Evolutionary conservation across 75 land plant genomes (phyloP).

Genomic region (Ceratopteris richardii): DNA sequence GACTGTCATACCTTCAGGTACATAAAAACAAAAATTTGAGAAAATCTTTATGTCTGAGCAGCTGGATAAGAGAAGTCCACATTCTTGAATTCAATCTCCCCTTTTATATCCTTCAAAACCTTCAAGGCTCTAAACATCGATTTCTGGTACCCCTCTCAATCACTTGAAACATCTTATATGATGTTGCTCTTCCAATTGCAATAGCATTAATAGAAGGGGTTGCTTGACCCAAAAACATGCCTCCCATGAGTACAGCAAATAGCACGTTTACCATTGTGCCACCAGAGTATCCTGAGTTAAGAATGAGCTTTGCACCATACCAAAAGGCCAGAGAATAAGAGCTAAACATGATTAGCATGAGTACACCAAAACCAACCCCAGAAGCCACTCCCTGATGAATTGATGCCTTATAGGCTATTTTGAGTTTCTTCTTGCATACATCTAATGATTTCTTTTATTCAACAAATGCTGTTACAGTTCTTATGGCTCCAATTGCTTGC

Average conservation of each 20-base stretch:
- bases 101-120: constrained; percentile 44
- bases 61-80: constrained; percentile 77
- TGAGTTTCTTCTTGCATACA: constrained; percentile 33
- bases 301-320: constrained; percentile 61
- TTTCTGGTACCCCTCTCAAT: constrained; percentile 76
- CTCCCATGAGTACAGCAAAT: constrained; percentile 78
- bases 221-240: constrained; percentile 75
- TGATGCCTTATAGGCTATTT: constrained; percentile 39
- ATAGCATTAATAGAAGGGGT: constrained; percentile 71
- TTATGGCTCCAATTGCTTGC: constrained; percentile 58
- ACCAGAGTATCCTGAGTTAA: constrained; percentile 52
- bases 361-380: constrained; percentile 57
- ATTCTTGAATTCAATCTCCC: constrained; percentile 75
- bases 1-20: constrained; percentile 59
- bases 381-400: constrained; percentile 48
- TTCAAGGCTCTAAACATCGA: constrained; percentile 63
- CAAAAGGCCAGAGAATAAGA: constrained; percentile 77
- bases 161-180: constrained; percentile 90
- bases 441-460: constrained; percentile 51
- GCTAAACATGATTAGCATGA: constrained; percentile 46
- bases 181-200: constrained; percentile 89
- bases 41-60: constrained; percentile 77
- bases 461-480: constrained; percentile 64
- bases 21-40: constrained; percentile 51
- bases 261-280: constrained; percentile 69